Evolutionary conservation across 2,329 filamentous ascomycete genomes (phyloP).

Genomic region (Colletotrichum siamense): DNA sequence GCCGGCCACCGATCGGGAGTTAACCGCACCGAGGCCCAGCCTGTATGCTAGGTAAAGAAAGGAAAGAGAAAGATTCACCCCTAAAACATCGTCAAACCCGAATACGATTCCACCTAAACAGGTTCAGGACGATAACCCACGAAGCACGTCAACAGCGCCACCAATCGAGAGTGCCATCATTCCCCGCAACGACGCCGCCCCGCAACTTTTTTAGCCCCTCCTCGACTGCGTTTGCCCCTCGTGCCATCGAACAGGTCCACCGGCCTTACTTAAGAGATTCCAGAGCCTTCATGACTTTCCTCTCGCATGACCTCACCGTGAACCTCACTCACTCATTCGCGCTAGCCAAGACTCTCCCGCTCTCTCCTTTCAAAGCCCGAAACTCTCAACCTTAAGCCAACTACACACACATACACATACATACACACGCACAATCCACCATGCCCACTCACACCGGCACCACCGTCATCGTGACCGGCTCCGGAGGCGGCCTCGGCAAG

Average conservation of each 20-base stretch:
- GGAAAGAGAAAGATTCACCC: background rate
- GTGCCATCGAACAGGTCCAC: background rate
- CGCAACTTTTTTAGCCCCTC: background rate
- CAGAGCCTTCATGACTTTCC: background rate
- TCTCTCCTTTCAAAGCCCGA: background rate
- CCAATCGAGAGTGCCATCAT: background rate
- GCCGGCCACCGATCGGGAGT: background rate
- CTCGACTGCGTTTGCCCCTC: background rate
- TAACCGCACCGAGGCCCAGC: background rate
- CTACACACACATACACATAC: background rate
- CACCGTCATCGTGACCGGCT: constrained; percentile 37
- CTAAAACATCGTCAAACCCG: background rate
- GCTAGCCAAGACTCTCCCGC: background rate
- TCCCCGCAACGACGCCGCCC: background rate
- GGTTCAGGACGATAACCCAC: background rate
- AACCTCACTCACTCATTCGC: background rate
- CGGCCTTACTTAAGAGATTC: background rate
- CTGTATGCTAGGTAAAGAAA: background rate
- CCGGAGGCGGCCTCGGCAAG: constrained; percentile 35
- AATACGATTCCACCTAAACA: background rate
- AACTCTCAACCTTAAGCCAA: background rate
- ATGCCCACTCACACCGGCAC: constrained; percentile 25
- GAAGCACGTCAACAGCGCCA: background rate
- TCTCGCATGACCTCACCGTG: background rate
- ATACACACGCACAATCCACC: background rate